Evolutionary conservation across 371 early-diverging fungal genomes (phyloP), one percentile per base, ranked within the genome.

Genomic region (Saksenaea oblongispora): DNA sequence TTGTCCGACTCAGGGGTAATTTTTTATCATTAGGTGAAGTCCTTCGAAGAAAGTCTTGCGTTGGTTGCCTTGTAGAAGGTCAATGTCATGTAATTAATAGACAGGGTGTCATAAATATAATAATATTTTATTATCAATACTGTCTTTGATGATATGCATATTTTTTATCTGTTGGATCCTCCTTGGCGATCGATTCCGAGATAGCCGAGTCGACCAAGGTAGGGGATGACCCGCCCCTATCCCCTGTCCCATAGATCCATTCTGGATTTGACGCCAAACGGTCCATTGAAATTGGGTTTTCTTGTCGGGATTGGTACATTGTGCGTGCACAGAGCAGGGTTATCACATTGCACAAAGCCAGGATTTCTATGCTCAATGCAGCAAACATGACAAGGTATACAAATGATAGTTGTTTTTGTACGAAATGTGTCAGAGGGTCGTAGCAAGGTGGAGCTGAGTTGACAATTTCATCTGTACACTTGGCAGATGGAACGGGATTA

Each of bases 331-430:
- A 78, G 24, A 78, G 26, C 17, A 71, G 63, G 0, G 75, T 75
- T 41, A 78, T 65, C 9, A 64, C 70, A 59, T 75, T 78, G 57
- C 69, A 72, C 11, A 75, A 42, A 9, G 75, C 79, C 5, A 79
- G 54, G 26, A 74, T 39, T 28, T 74, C 76, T 2, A 79, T 71
- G 22, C 71, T 65, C 15, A 76, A 27, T 53, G 72, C 67, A 1
- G 72, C 67, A 58, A 76, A 79, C 10, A 79, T 34, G 9, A 72
- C 64, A 37, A 79, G 72, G 22, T 74, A 79, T 1, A 74, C 64
- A 17, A 62, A 58, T 10, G 72, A 59, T n/a, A 79, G 56, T 22
- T 71, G 56, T 5, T 59, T 41, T 36, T 65, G 61, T 13, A 72
- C 61, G 41, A 64, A 79, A 2, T 53, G 41, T 3, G 51, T 67